Conservation (phyloP, 1,284 basidiomycete species). For the Nidula niveotomentosa region DNA sequence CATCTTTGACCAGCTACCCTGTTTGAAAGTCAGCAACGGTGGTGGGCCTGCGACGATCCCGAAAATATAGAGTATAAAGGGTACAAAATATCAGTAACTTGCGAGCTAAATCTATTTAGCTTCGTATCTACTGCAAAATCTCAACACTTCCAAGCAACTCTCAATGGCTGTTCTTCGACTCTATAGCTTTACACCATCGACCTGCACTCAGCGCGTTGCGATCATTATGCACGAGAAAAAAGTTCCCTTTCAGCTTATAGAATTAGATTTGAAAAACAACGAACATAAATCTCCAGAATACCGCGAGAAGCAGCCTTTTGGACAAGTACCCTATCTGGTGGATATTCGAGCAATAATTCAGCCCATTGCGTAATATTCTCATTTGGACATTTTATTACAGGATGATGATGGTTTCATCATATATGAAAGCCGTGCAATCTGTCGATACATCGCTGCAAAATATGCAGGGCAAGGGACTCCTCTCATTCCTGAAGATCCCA, state of each 20-base stretch:
- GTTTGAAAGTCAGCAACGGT: too few relatives aligned
- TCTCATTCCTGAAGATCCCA: slow-evolving; percentile 27
- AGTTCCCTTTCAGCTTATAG: slow-evolving; percentile 45
- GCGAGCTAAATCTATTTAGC: too few relatives aligned
- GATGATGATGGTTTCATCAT: slow-evolving; percentile 41
- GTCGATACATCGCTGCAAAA: slow-evolving; percentile 36
- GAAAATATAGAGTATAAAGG: too few relatives aligned
- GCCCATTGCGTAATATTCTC: not conserved
- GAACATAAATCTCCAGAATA: slow-evolving; percentile 44
- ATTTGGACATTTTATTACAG: slow-evolving; percentile 8
- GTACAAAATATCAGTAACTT: too few relatives aligned
- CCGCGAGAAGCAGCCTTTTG: slow-evolving; percentile 55
- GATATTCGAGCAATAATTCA: slow-evolving; percentile 9
- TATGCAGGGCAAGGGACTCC: slow-evolving; percentile 29
- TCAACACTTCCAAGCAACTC: too few relatives aligned
- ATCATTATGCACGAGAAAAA: slow-evolving; percentile 45
- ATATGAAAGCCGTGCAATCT: slow-evolving; percentile 49
- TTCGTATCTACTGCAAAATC: too few relatives aligned
- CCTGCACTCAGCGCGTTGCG: slow-evolving; percentile 41
- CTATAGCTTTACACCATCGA: slow-evolving; percentile 37
- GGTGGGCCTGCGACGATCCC: too few relatives aligned
- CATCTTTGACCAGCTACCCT: too few relatives aligned
- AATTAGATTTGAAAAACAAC: slow-evolving; percentile 36
- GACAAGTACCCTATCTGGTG: slow-evolving; percentile 60
- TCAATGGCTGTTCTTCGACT: slow-evolving; percentile 35